Percentiles rank a stretch among this genome's conserved stretches.
Conservation (phyloP, 306 rosid genomes). For the Prosopis cineraria region DNA sequence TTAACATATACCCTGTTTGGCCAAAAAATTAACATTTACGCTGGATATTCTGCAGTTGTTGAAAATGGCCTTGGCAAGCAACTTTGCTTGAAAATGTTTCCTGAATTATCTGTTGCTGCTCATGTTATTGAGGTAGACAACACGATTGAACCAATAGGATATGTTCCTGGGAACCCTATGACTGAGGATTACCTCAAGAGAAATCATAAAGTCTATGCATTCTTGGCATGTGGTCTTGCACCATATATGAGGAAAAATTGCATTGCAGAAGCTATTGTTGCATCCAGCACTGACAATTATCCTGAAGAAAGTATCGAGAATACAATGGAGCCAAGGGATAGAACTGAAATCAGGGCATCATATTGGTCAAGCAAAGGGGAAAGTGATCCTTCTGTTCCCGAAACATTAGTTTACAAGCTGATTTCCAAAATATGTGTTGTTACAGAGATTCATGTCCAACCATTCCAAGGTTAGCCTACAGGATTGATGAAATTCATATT, state of each 20-base stretch:
- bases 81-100: conserved; percentile 63
- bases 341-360: conserved; percentile 36
- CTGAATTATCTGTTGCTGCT: conserved; percentile 49
- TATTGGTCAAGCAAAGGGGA: conserved; percentile 82
- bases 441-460: conserved; percentile 61
- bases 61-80: conserved; percentile 54
- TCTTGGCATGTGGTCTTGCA: conserved; percentile 49
- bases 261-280: conserved; percentile 49
- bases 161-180: conserved; percentile 11
- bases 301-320: conserved; percentile 53
- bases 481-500: neutral
- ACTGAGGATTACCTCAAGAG: conserved; percentile 52
- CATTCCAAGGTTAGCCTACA: conserved; percentile 62
- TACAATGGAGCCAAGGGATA: conserved; percentile 57
- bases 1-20: conserved; percentile 21
- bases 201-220: conserved; percentile 53
- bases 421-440: conserved; percentile 53
- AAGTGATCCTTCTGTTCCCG: conserved; percentile 56
- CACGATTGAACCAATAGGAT: conserved; percentile 44
- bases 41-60: conserved; percentile 57
- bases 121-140: conserved; percentile 44
- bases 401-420: conserved; percentile 56
- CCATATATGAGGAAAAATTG: conserved; percentile 41
- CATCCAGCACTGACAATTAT: conserved; percentile 71
- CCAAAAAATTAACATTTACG: conserved; percentile 21